Percentiles rank a stretch among this genome's conserved stretches.
phyloP scores from a whole-genome alignment of 345 rosid genomes.

The Pugionium cornutum region DNA sequence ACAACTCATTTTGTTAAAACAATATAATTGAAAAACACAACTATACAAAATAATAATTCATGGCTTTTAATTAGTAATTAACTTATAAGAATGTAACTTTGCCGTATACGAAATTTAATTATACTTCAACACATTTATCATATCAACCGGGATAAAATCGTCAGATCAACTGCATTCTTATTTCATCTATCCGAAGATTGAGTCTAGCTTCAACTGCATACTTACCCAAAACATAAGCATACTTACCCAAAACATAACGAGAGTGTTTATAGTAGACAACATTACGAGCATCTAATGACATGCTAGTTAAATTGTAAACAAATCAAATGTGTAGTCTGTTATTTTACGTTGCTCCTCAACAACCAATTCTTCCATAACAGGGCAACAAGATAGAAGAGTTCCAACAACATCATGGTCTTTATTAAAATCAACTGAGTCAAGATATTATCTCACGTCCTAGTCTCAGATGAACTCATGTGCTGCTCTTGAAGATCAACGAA shows the following conservation, averaged over 20 bases:
- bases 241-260: neutral
- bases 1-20: no score
- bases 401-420: neutral
- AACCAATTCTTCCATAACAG: no score
- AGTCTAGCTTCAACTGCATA: constrained; percentile 4
- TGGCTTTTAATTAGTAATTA: no score
- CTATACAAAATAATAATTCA: no score
- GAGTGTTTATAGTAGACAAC: constrained; percentile 6
- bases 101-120: no score
- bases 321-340: neutral
- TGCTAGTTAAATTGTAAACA: neutral
- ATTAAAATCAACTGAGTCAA: neutral
- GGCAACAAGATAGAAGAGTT: no score
- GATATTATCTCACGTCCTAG: neutral
- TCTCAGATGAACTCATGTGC: constrained; percentile 12
- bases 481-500: neutral
- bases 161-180: neutral
- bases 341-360: no score
- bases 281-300: constrained; percentile 7
- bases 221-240: neutral
- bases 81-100: no score
- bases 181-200: neutral
- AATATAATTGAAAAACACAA: no score
- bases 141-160: neutral
- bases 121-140: constrained; percentile 1